These are phyloP conservation scores for Cutaneotrichosporon daszewskae DNA, from an alignment of 1,284 basidiomycete species.

Conservation along the genomic window DNA sequence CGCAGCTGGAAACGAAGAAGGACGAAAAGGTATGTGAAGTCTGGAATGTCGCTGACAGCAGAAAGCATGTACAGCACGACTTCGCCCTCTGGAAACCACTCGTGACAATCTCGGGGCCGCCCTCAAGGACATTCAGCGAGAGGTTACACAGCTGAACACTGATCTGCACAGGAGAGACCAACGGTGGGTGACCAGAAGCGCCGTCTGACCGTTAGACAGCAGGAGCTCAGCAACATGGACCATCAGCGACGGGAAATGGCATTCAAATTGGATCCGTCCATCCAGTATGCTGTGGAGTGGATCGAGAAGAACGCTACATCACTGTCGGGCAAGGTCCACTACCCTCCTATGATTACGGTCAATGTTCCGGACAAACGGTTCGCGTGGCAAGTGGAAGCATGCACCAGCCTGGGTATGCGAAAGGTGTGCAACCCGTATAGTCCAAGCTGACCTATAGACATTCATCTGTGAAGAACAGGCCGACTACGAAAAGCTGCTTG, in stretches of 20 bases:
- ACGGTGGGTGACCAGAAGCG: too few relatives aligned
- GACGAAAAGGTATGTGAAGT: too few relatives aligned
- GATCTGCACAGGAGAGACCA: too few relatives aligned
- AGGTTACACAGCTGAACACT: too few relatives aligned
- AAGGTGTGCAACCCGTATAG: constrained; percentile 52
- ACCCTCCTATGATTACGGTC: constrained; percentile 71
- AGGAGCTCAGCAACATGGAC: constrained; percentile 58
- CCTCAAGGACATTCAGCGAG: too few relatives aligned
- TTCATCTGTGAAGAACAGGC: constrained; percentile 80
- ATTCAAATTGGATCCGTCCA: constrained; percentile 55
- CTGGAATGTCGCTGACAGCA: too few relatives aligned
- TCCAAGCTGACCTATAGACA: constrained; percentile 53
- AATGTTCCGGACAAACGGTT: constrained; percentile 62
- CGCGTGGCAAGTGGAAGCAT: constrained; percentile 69
- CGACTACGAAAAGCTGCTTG: constrained; percentile 69
- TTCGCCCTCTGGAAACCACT: too few relatives aligned
- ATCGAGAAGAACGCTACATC: constrained; percentile 61
- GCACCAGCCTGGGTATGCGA: constrained; percentile 58
- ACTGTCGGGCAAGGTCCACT: constrained; percentile 77
- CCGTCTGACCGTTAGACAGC: constrained; percentile 56
- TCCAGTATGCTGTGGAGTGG: constrained; percentile 66
- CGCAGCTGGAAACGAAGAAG: too few relatives aligned
- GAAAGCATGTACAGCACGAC: too few relatives aligned
- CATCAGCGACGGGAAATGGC: constrained; percentile 46
- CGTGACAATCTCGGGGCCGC: too few relatives aligned